Evolutionary conservation across 352 stramenopile species (phyloP), one percentile per base, ranked within the genome.

Genomic region (Globisporangium emineosum): DNA sequence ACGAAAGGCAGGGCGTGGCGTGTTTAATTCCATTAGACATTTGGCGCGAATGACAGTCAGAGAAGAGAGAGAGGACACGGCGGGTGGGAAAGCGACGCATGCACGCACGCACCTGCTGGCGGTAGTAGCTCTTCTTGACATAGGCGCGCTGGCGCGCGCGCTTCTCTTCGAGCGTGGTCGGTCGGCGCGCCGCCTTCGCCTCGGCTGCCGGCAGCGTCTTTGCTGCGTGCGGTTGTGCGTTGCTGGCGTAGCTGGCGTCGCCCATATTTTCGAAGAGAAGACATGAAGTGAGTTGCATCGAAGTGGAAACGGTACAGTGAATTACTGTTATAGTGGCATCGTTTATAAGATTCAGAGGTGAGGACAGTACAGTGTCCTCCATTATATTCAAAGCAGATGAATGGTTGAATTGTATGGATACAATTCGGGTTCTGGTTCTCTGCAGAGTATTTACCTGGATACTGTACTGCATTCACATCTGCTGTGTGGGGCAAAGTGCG

Each of bases 71-170:
- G 2, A 64, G 13, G 8, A 7, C 9, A 40, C 6, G 9, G 12
- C 23, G 3, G 30, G 15, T 42, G 15, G 37, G 5, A 43, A 43
- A 43, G 37, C 35, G n/a, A 60, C 21, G 27, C 30, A 32, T n/a
- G n/a, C n/a, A n/a, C 21, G 21, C 21, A 37, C 50, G 19, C 21
- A 78, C 76, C 65, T 75, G 69, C 47, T 78, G 68, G 2, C 74
- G 66, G 51, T 80, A 67, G 67, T 84, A 82, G 55, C 67, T 79
- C 51, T 75, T 71, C 56, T 73, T 78, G 40, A 88, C 81, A 58
- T 88, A 73, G 57, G 76, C 67, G 17, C 78, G 77, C 64, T 90
- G 79, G 9, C 77, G 75, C 51, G 71, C 78, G 35, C 80, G 75
- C 33, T 75, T 77, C 52, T 81, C 69, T 25, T 81, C 71, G 45